Conservation (phyloP, 352 stramenopile species). For the Pythium rishiriense region DNA sequence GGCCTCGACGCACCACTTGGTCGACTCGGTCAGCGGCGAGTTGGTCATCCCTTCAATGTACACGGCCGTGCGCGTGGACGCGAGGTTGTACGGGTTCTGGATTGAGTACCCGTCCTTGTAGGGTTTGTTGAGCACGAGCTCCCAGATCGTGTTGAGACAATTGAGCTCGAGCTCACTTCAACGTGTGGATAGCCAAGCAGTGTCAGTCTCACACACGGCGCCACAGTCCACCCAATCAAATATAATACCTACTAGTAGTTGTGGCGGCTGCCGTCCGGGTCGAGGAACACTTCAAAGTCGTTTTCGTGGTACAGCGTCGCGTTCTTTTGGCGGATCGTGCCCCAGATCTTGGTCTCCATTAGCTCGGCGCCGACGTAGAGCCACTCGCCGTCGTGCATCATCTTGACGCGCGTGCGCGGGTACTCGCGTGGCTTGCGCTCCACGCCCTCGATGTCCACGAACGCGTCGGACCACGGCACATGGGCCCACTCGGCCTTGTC, state of each 20-base stretch:
- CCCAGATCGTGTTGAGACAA: constrained; percentile 91
- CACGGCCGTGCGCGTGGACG: constrained; percentile 43
- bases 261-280: constrained; percentile 77
- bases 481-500: constrained; percentile 71
- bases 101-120: constrained; percentile 88
- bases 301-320: constrained; percentile 88
- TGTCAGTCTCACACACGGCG: not conserved
- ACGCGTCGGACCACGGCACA: constrained; percentile 65
- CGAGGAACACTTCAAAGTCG: constrained; percentile 94
- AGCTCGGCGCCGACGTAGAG: constrained; percentile 75
- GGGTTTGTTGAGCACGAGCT: constrained; percentile 85
- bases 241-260: constrained; percentile 77
- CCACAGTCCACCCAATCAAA: not conserved
- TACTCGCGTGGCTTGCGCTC: constrained; percentile 42
- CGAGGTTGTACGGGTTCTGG: constrained; percentile 72
- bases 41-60: constrained; percentile 79
- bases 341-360: constrained; percentile 74
- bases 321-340: constrained; percentile 68
- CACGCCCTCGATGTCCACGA: constrained; percentile 78
- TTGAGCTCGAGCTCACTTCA: constrained; percentile 90
- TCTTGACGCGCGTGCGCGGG: constrained; percentile 67
- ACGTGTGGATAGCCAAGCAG: not conserved
- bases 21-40: constrained; percentile 50
- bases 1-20: constrained; percentile 86
- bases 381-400: constrained; percentile 78